Conservation (phyloP, 2,329 filamentous ascomycete species). For the Pyrenochaeta sp. region DNA sequence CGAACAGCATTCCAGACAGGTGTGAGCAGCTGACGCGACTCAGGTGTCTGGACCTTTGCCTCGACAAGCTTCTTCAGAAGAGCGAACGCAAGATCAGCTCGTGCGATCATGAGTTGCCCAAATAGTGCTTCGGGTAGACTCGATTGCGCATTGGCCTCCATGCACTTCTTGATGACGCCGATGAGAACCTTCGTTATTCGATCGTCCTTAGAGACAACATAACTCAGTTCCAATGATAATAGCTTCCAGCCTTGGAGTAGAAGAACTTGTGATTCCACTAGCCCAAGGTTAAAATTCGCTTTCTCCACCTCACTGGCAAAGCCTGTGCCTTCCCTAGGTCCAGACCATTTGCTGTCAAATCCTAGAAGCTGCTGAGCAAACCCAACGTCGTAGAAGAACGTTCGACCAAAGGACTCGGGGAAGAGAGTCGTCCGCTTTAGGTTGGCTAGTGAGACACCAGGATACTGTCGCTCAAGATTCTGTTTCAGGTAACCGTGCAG, state of each 20-base stretch:
- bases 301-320: conserved; percentile 83
- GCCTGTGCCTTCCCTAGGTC: conserved; percentile 67
- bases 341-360: conserved; percentile 78
- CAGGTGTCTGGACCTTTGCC: conserved; percentile 57
- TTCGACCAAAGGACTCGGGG: conserved; percentile 71
- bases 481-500: conserved; percentile 84
- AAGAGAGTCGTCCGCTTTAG: conserved; percentile 80
- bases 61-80: conserved; percentile 81
- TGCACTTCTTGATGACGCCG: conserved; percentile 77
- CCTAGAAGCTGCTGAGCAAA: conserved; percentile 78
- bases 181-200: conserved; percentile 74
- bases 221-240: conserved; percentile 82
- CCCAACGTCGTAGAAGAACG: conserved; percentile 85
- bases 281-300: conserved; percentile 88
- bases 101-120: conserved; percentile 74
- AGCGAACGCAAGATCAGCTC: conserved; percentile 82
- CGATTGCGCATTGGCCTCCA: conserved; percentile 77
- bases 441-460: conserved; percentile 74
- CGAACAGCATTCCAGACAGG: conserved; percentile 69
- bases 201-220: conserved; percentile 62
- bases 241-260: conserved; percentile 91
- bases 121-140: conserved; percentile 84
- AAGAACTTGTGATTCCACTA: conserved; percentile 89
- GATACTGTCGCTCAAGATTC: conserved; percentile 83
- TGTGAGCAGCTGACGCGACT: conserved; percentile 63